These are phyloP conservation scores for Botrytis tulipae DNA, from an alignment of 2,329 filamentous ascomycete species.

Conservation along the genomic window DNA sequence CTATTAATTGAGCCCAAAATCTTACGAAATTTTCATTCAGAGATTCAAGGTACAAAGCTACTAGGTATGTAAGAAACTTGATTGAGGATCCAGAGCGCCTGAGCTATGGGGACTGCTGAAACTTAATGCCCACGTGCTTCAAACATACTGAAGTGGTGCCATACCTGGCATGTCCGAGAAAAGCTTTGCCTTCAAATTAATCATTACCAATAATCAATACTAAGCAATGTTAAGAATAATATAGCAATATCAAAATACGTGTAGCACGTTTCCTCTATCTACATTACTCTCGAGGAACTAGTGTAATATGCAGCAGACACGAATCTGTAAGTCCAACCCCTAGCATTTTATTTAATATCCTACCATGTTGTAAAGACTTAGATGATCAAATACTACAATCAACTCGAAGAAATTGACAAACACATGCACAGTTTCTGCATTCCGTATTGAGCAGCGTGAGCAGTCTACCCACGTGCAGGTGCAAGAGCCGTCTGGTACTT, in stretches of 20 bases:
- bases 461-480: neutral
- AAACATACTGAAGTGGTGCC: neutral
- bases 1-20: neutral
- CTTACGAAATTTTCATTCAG: neutral
- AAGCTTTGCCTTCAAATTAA: neutral
- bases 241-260: neutral
- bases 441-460: neutral
- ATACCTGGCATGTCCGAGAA: neutral
- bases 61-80: neutral
- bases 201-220: neutral
- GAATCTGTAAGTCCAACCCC: neutral
- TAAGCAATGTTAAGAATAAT: neutral
- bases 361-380: neutral
- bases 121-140: neutral
- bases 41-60: neutral
- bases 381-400: neutral
- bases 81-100: neutral
- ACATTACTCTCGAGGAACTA: neutral
- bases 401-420: neutral
- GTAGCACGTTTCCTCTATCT: neutral
- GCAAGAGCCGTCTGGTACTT: neutral
- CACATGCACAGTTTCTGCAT: neutral
- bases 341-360: too few species aligned
- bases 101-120: neutral
- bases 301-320: neutral